These are phyloP conservation scores for Allomyces macrogynus DNA, from an alignment of 192 early-diverging fungal species.

Conservation along the genomic window DNA sequence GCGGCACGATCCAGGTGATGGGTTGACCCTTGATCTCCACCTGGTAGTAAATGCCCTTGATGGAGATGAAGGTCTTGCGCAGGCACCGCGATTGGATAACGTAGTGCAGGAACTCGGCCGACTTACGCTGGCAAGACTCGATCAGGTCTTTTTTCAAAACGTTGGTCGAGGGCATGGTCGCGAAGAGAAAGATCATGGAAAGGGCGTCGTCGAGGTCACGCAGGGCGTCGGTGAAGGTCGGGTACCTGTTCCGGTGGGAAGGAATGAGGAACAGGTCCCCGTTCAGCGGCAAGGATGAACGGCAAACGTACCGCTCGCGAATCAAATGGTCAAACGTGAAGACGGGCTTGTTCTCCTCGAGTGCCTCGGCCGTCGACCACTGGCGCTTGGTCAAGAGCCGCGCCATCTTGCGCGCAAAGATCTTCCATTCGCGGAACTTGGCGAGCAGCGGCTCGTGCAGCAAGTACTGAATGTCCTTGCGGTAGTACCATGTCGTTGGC, in stretches of 20 bases:
- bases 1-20: constrained; percentile 88
- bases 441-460: constrained; percentile 79
- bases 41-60: constrained; percentile 99
- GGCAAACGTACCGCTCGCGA: constrained; percentile 48
- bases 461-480: constrained; percentile 88
- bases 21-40: constrained; percentile 88
- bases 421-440: constrained; percentile 84
- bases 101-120: constrained; percentile 88
- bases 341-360: constrained; percentile 57
- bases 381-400: constrained; percentile 70
- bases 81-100: constrained; percentile 56
- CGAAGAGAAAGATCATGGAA: constrained; percentile 85
- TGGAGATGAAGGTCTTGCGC: constrained; percentile 80
- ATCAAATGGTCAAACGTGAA: constrained; percentile 86
- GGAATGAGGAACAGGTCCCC: too few relatives aligned
- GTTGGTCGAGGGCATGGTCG: constrained; percentile 59
- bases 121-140: constrained; percentile 56
- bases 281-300: not conserved
- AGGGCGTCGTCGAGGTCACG: constrained; percentile 95
- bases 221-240: constrained; percentile 77
- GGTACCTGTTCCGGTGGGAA: constrained; percentile 36
- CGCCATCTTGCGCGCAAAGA: constrained; percentile 66
- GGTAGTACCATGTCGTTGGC: constrained; percentile 67
- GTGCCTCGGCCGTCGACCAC: constrained; percentile 45
- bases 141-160: constrained; percentile 35